Evolutionary conservation across 331 rosid genomes (phyloP), one percentile per base, ranked within the genome.

Genomic region (Acacia pycnantha): DNA sequence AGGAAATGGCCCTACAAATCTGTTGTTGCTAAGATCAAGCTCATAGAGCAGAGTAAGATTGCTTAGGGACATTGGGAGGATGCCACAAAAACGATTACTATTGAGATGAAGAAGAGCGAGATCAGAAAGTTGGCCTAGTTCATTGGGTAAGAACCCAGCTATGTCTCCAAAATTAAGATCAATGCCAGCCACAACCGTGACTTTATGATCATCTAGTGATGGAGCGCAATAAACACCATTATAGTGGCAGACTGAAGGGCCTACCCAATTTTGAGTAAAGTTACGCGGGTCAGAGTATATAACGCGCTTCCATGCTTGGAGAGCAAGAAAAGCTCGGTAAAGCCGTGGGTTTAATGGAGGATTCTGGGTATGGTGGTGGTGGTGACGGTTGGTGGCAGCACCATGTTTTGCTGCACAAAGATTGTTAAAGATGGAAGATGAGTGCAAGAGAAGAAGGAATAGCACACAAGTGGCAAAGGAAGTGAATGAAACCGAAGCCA

Each of bases 1-100:
- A 31, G 97, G 97, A 79, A 95, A 95, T 29, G 97, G 89, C 9
- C 98, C 98, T 2, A 92, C 95, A 53, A 96, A 92, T 84, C 98
- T 88, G 86, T 93, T 96, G 87, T 87, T 94, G 79, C 97, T 89
- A 5, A 96, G 76, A 85, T 96, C 99, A 58, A 96, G 92, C 86
- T 96, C 98, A 31, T 77, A 84, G 74, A 96, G 98, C 16, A 76
- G 87, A 1, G 89, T 77, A 4, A 96, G 94, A 81, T 91, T 92
- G 82, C 89, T 73, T 0, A 93, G 41, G 29, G 93, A 77, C 14
- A 31, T 71, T 1, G 98, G 99, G 27, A 96, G 31, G 35, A 92
- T 80, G 80, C 99, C 99, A 24, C 99, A 95, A 51, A 96, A 93
- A 31, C 97, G 97, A 83, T 93, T 96, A 89, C 88, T 89, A 26